A percentile compares a stretch with the other conserved stretches of the same genome.
Evolutionary conservation across 352 stramenopile genomes (phyloP).

Genomic region (Globisporangium polare): DNA sequence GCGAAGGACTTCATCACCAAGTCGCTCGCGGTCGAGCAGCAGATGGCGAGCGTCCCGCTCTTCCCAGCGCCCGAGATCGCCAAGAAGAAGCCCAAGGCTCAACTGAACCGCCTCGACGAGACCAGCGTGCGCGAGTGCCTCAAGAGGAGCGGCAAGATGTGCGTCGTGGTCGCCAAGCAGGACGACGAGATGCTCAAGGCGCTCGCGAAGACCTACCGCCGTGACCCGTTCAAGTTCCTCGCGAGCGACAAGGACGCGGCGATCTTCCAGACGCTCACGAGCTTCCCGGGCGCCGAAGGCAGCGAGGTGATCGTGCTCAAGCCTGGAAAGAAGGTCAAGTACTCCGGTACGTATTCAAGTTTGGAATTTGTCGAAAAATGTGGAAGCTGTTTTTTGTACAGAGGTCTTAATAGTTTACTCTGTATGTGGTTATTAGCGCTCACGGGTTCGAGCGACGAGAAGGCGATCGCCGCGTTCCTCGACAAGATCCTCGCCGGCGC

Average conservation of each 20-base stretch:
- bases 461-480: slow-evolving; percentile 38
- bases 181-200: slow-evolving; percentile 34
- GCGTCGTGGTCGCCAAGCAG: slow-evolving; percentile 50
- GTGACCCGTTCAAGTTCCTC: slow-evolving; percentile 67
- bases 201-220: slow-evolving; percentile 78
- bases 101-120: slow-evolving; percentile 37
- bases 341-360: slow-evolving; percentile 35
- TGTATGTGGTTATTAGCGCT: slow-evolving; percentile 24
- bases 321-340: slow-evolving; percentile 57
- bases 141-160: slow-evolving; percentile 62
- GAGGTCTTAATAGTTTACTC: too few species aligned
- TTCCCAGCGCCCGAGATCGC: slow-evolving; percentile 69
- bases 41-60: slow-evolving; percentile 32
- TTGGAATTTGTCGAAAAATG: not conserved
- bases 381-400: not conserved
- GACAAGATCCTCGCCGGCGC: slow-evolving; percentile 67
- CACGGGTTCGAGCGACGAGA: slow-evolving; percentile 24
- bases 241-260: slow-evolving; percentile 24
- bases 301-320: slow-evolving; percentile 51
- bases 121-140: slow-evolving; percentile 36
- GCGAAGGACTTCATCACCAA: slow-evolving; percentile 60
- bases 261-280: slow-evolving; percentile 37
- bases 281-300: slow-evolving; percentile 28
- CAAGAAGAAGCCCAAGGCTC: slow-evolving; percentile 63
- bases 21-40: slow-evolving; percentile 27